These are phyloP conservation scores for Cryptococcus floricola DNA, from an alignment of 1,284 basidiomycete species.

Conservation along the genomic window DNA sequence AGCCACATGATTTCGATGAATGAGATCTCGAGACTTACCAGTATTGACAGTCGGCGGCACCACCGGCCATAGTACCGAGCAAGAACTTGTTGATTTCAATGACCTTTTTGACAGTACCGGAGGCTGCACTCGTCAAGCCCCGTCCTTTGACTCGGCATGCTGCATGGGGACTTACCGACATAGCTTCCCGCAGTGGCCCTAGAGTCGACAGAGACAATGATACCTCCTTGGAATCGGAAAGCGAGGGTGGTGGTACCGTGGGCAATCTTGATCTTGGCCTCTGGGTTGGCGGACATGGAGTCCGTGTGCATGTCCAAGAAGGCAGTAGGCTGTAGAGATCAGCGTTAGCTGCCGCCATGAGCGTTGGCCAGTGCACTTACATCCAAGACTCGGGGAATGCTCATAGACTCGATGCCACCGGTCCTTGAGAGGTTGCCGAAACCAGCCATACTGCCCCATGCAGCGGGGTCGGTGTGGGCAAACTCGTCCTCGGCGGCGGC, in stretches of 20 bases:
- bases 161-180: conserved; percentile 62
- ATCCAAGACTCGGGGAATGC: conserved; percentile 43
- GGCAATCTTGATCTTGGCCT: conserved; percentile 94
- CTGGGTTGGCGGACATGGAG: conserved; percentile 79
- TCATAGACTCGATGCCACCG: conserved; percentile 43
- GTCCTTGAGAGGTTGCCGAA: conserved; percentile 57
- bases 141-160: background rate
- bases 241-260: conserved; percentile 99
- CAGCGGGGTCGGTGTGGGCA: conserved; percentile 55
- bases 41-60: conserved; percentile 65
- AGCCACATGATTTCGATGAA: conserved; percentile 1
- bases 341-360: background rate
- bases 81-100: conserved; percentile 99
- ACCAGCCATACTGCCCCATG: conserved; percentile 76
- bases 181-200: conserved; percentile 96
- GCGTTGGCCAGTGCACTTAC: conserved; percentile 26
- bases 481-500: conserved; percentile 59
- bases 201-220: conserved; percentile 97
- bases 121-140: conserved; percentile 56
- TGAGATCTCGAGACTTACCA: conserved; percentile 35
- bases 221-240: conserved; percentile 93
- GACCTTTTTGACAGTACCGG: conserved; percentile 95
- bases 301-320: conserved; percentile 89
- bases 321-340: conserved; percentile 64
- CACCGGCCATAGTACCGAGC: conserved; percentile 98